Percentiles rank a stretch among this genome's conserved stretches.
These are phyloP conservation scores for Aspergillus texensis DNA, from an alignment of 2,329 filamentous ascomycete species.

Conservation along the genomic window DNA sequence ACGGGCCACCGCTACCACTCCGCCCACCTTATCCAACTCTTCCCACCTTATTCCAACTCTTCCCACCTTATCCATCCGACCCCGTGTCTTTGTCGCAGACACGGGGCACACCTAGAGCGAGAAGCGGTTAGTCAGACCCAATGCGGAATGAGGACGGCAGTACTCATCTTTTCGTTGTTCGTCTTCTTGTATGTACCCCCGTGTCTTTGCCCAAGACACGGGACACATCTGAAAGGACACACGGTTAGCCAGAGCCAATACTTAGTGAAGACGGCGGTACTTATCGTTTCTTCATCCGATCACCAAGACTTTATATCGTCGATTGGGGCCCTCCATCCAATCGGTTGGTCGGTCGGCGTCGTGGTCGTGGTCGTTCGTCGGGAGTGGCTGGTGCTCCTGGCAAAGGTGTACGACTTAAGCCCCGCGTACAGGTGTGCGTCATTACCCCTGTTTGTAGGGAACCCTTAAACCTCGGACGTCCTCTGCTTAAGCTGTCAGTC, in stretches of 20 bases:
- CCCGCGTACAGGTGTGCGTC: slow-evolving; percentile 20
- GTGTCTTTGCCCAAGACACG: background rate
- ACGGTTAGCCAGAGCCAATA: background rate
- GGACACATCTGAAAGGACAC: background rate
- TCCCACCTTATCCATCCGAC: background rate
- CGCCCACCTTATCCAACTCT: no score
- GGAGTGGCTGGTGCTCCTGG: slow-evolving; percentile 15
- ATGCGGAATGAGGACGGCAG: background rate
- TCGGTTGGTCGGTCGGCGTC: no score
- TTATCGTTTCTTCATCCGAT: background rate
- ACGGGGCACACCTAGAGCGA: background rate
- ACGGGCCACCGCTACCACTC: background rate
- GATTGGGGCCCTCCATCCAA: background rate
- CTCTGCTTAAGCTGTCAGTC: slow-evolving; percentile 8
- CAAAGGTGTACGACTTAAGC: slow-evolving; percentile 18
- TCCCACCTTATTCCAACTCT: no score
- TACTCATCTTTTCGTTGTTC: background rate
- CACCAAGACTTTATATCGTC: background rate
- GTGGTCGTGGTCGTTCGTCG: background rate
- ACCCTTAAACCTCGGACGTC: slow-evolving; percentile 13
- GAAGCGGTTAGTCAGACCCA: background rate
- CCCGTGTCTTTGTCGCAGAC: background rate
- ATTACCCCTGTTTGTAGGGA: slow-evolving; percentile 20
- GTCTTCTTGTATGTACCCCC: background rate
- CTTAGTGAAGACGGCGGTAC: background rate